phyloP scores from a whole-genome alignment of 495 filamentous ascomycete genomes.

The Pyronema domesticum region DNA sequence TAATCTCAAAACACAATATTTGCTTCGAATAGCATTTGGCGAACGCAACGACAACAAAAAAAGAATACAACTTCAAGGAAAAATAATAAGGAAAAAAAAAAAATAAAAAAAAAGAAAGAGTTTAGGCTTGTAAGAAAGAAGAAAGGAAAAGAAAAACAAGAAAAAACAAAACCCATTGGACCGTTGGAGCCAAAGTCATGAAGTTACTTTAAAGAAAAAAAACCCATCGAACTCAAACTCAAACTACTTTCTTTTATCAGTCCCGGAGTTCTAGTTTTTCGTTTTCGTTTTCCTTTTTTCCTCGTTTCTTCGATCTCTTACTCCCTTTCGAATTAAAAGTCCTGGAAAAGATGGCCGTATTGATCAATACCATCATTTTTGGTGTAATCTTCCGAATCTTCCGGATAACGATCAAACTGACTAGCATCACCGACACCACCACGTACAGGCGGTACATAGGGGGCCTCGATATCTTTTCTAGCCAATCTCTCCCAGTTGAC shows the following conservation, averaged over 20 bases:
- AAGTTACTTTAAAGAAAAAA: no score
- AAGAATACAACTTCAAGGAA: not conserved
- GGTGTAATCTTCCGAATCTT: conserved; percentile 76
- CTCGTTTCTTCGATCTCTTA: no score
- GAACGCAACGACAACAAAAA: not conserved
- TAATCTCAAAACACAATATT: no score
- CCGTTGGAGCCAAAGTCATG: no score
- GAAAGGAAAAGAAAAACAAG: not conserved
- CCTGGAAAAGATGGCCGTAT: conserved; percentile 52
- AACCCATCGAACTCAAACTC: no score
- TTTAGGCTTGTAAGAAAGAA: not conserved
- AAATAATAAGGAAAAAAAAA: not conserved
- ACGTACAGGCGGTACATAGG: conserved; percentile 90
- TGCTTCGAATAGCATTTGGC: no score
- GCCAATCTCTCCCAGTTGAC: conserved; percentile 91
- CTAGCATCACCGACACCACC: conserved; percentile 88
- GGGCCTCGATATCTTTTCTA: conserved; percentile 93
- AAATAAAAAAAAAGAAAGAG: not conserved
- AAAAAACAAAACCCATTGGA: not conserved
- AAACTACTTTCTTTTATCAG: no score
- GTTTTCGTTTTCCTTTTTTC: no score
- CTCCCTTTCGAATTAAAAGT: conserved; percentile 36
- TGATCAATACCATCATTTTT: conserved; percentile 29
- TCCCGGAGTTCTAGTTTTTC: no score
- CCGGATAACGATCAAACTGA: conserved; percentile 94